Percentiles rank a stretch among this genome's conserved stretches.
phyloP scores from a whole-genome alignment of 495 filamentous ascomycete genomes.

The Penicillium pancosmium region DNA sequence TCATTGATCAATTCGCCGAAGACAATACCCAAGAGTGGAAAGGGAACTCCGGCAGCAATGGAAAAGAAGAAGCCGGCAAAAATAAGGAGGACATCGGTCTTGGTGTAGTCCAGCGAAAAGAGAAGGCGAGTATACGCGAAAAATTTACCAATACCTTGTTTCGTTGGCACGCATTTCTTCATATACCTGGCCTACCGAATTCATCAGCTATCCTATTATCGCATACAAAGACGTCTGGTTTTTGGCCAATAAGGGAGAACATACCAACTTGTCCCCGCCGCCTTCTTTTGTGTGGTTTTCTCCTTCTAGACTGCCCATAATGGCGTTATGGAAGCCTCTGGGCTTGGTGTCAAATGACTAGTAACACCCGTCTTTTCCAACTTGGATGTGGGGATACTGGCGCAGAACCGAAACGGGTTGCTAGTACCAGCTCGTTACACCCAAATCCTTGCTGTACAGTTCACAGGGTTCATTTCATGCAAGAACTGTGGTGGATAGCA shows the following conservation, averaged over 20 bases:
- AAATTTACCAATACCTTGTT: conserved; percentile 17
- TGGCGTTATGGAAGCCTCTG: neutral
- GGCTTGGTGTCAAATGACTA: too few species aligned
- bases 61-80: conserved; percentile 51
- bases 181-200: conserved; percentile 7
- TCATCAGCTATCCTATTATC: neutral
- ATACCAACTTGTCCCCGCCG: neutral
- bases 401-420: too few species aligned
- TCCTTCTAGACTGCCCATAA: neutral
- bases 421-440: too few species aligned
- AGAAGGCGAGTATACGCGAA: conserved; percentile 32
- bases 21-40: conserved; percentile 68
- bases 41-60: conserved; percentile 64
- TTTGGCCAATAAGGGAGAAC: neutral
- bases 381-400: too few species aligned
- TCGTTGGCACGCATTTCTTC: conserved; percentile 26
- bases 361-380: too few species aligned
- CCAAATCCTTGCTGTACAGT: too few species aligned
- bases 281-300: neutral
- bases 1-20: conserved; percentile 67
- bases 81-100: conserved; percentile 32
- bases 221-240: neutral
- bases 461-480: neutral
- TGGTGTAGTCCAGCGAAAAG: conserved; percentile 38
- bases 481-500: neutral